phyloP scores from a whole-genome alignment of 768 basidiomycete species.

The Rhodocollybia butyracea region DNA sequence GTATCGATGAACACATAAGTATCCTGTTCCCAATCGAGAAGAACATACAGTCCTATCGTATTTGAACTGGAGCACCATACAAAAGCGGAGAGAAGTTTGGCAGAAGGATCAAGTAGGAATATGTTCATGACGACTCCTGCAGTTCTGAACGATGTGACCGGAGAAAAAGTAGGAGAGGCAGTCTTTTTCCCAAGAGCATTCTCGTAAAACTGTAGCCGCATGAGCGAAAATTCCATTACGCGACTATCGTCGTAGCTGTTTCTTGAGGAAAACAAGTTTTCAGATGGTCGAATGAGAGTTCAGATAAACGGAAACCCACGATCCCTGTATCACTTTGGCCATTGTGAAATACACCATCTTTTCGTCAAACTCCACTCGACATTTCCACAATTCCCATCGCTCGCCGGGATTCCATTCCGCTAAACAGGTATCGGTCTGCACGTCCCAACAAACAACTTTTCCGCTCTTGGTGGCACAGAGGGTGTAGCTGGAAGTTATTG shows the following conservation, averaged over 20 bases:
- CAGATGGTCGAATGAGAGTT: not conserved
- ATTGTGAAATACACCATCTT: slow-evolving; percentile 72
- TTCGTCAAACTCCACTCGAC: slow-evolving; percentile 71
- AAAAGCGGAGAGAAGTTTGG: slow-evolving; percentile 61
- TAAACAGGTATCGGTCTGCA: slow-evolving; percentile 54
- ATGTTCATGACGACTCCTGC: slow-evolving; percentile 75
- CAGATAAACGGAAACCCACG: not conserved
- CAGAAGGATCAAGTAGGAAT: slow-evolving; percentile 65
- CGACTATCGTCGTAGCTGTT: slow-evolving; percentile 56
- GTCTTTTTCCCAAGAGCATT: slow-evolving; percentile 30
- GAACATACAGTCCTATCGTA: slow-evolving; percentile 58
- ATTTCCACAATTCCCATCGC: slow-evolving; percentile 75
- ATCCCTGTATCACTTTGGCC: slow-evolving; percentile 52
- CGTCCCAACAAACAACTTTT: slow-evolving; percentile 76
- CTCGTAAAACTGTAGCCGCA: slow-evolving; percentile 61
- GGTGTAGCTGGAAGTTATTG: slow-evolving; percentile 72
- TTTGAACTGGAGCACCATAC: slow-evolving; percentile 60
- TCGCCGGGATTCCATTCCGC: slow-evolving; percentile 68
- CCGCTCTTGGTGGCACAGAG: slow-evolving; percentile 78
- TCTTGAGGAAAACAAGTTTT: slow-evolving; percentile 2
- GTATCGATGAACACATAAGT: slow-evolving; percentile 75
- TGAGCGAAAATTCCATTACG: slow-evolving; percentile 69
- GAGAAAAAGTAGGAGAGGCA: slow-evolving; percentile 47
- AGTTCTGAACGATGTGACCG: slow-evolving; percentile 61
- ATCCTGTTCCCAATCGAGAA: slow-evolving; percentile 62